Conservation (phyloP, 768 basidiomycete genomes). For the Trametes cinnabarina region DNA sequence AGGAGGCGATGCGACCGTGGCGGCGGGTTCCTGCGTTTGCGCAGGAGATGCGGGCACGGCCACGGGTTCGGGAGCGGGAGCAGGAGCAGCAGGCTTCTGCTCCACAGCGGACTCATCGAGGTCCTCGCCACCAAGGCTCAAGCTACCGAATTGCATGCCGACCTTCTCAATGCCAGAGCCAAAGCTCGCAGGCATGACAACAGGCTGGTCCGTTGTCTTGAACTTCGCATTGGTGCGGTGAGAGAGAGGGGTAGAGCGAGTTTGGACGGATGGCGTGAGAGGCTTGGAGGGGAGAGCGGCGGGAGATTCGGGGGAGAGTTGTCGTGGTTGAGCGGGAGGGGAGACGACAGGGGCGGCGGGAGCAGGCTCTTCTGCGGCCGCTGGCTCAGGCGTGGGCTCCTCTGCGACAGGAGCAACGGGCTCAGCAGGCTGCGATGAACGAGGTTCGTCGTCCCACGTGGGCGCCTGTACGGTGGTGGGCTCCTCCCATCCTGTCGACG, state of each 20-base stretch:
- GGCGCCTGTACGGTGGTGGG: constrained; percentile 36
- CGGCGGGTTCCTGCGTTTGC: constrained; percentile 18
- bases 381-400: constrained; percentile 17
- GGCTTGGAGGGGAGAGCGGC: constrained; percentile 34
- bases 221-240: constrained; percentile 62
- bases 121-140: constrained; percentile 70
- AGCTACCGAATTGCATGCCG: constrained; percentile 88
- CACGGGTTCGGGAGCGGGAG: constrained; percentile 25
- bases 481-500: constrained; percentile 34
- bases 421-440: constrained; percentile 19
- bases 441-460: constrained; percentile 39
- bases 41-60: constrained; percentile 15
- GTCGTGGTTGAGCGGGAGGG: constrained; percentile 3
- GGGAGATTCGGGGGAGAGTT: constrained; percentile 27
- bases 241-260: constrained; percentile 49
- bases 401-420: constrained; percentile 22
- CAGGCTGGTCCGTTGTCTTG: constrained; percentile 75
- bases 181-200: constrained; percentile 74
- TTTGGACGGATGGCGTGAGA: constrained; percentile 42
- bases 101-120: constrained; percentile 41
- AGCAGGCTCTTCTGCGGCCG: constrained; percentile 57
- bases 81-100: constrained; percentile 32
- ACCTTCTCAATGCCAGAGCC: constrained; percentile 67
- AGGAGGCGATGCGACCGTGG: constrained; percentile 29
- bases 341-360: constrained; percentile 3